phyloP scores from a whole-genome alignment of 371 early-diverging fungal genomes.

The Saksenaea vasiformis region DNA sequence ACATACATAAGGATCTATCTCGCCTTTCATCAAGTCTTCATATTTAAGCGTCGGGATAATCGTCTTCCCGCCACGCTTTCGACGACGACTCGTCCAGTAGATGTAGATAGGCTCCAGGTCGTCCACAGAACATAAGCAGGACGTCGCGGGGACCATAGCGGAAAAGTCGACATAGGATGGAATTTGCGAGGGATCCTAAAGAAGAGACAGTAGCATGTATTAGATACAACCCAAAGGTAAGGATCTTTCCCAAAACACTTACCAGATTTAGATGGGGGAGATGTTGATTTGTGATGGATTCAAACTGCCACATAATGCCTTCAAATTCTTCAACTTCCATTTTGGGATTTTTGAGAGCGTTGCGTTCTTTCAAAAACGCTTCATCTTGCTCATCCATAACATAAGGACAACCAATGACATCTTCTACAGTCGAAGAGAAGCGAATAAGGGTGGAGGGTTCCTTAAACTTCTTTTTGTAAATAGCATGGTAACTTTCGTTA shows the following conservation, averaged over 20 bases:
- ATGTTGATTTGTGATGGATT: slow-evolving; percentile 57
- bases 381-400: slow-evolving; percentile 88
- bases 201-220: background rate
- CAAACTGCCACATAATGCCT: slow-evolving; percentile 76
- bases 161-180: slow-evolving; percentile 46
- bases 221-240: background rate
- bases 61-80: slow-evolving; percentile 46
- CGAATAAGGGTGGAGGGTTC: slow-evolving; percentile 79
- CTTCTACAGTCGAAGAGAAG: slow-evolving; percentile 87
- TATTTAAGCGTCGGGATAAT: slow-evolving; percentile 65
- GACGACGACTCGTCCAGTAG: slow-evolving; percentile 41
- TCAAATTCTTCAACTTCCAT: slow-evolving; percentile 77
- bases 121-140: slow-evolving; percentile 10
- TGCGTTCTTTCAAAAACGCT: slow-evolving; percentile 65
- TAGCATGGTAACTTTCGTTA: slow-evolving; percentile 57
- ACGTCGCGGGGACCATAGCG: slow-evolving; percentile 21
- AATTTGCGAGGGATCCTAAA: slow-evolving; percentile 48
- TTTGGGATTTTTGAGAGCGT: slow-evolving; percentile 28
- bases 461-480: slow-evolving; percentile 71
- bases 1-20: slow-evolving; percentile 93
- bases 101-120: slow-evolving; percentile 25
- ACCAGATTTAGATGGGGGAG: slow-evolving; percentile 61
- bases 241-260: slow-evolving; percentile 21
- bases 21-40: slow-evolving; percentile 71
- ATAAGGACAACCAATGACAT: slow-evolving; percentile 84